Evolutionary conservation across 2,329 filamentous ascomycete genomes (phyloP).

Genomic region (Scopulariopsis brevicaulis): DNA sequence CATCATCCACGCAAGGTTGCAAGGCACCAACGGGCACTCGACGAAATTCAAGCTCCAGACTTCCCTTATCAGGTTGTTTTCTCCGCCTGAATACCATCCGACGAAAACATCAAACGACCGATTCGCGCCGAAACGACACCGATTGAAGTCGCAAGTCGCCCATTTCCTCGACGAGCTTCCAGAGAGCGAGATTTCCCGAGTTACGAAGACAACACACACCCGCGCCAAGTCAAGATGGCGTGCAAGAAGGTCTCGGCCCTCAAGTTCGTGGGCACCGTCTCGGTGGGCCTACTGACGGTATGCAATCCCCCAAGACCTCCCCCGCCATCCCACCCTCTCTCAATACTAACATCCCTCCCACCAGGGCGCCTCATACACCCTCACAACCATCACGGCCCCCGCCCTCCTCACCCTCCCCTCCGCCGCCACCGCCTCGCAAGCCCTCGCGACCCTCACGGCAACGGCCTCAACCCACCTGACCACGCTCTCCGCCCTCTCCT

Average conservation of each 20-base stretch:
- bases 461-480: conserved; percentile 55
- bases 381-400: conserved; percentile 68
- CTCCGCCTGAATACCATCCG: not conserved
- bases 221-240: conserved; percentile 35
- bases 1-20: not conserved
- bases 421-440: conserved; percentile 56
- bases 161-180: not conserved
- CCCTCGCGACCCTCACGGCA: conserved; percentile 56
- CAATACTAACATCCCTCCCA: not conserved
- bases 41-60: not conserved
- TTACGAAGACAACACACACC: not conserved
- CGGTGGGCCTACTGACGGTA: conserved; percentile 80
- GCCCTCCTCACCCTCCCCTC: conserved; percentile 72
- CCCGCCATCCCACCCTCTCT: not conserved
- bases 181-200: not conserved
- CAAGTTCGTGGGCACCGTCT: conserved; percentile 90
- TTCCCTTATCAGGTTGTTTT: conserved; percentile 2
- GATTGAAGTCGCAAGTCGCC: not conserved
- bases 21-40: not conserved
- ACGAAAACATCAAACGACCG: not conserved
- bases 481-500: conserved; percentile 56
- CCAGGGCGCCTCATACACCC: conserved; percentile 81
- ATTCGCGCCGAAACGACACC: not conserved
- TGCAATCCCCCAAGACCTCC: conserved; percentile 19
- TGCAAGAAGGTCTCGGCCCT: conserved; percentile 61